phyloP scores from a whole-genome alignment of 495 filamentous ascomycete species.

The Cenococcum geophilum region DNA sequence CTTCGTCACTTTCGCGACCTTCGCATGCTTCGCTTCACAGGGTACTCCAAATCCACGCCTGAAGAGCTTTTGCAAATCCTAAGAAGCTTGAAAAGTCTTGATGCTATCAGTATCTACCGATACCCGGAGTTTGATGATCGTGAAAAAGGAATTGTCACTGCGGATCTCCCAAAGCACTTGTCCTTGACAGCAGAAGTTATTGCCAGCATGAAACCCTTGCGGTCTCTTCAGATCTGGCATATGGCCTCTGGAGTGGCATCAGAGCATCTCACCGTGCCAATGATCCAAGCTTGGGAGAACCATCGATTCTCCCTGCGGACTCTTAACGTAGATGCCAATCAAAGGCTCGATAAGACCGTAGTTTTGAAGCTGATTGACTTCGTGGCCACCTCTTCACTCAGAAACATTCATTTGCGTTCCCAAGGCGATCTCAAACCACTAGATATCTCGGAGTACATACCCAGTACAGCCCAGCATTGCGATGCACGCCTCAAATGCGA shows the following conservation, averaged over 20 bases:
- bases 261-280: background rate
- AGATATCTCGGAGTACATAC: background rate
- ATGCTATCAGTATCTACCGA: background rate
- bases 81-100: background rate
- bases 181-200: background rate
- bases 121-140: background rate
- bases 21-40: constrained; percentile 5
- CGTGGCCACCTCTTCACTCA: background rate
- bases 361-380: background rate
- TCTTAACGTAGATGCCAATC: background rate
- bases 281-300: background rate
- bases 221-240: background rate
- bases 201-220: background rate
- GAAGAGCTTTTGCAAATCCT: background rate
- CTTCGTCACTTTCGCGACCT: background rate
- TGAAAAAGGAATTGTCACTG: background rate
- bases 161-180: background rate
- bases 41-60: background rate
- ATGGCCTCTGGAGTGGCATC: background rate
- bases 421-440: background rate
- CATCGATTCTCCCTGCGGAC: background rate
- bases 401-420: background rate
- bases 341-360: background rate
- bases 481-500: background rate
- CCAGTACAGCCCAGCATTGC: background rate